Conservation (phyloP, 2,329 filamentous ascomycete genomes). For the Furcasterigmium sp. region DNA sequence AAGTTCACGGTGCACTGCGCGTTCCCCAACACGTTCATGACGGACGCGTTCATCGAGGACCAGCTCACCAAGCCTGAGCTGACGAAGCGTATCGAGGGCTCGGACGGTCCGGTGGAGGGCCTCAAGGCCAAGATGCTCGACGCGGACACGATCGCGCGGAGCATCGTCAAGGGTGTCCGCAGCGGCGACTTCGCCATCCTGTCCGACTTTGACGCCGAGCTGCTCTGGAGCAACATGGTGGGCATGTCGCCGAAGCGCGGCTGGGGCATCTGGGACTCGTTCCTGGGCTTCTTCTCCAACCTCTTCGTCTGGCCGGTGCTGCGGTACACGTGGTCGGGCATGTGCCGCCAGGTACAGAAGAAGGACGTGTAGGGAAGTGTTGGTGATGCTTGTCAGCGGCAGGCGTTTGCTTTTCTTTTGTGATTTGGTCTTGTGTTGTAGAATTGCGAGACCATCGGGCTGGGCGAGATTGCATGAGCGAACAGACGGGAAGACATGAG, state of each 20-base stretch:
- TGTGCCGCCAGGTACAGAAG: slow-evolving; percentile 3
- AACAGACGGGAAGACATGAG: too few relatives aligned
- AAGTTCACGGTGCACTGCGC: slow-evolving; percentile 18
- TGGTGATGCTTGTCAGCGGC: too few relatives aligned
- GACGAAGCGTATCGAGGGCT: slow-evolving; percentile 20
- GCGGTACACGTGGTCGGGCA: slow-evolving; percentile 10
- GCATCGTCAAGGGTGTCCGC: slow-evolving; percentile 14
- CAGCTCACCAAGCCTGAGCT: slow-evolving; percentile 19
- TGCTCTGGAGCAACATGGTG: slow-evolving; percentile 16
- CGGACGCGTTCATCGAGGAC: slow-evolving; percentile 17
- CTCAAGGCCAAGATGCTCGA: slow-evolving; percentile 15
- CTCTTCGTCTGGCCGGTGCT: slow-evolving; percentile 13
- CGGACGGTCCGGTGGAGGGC: slow-evolving; percentile 9
- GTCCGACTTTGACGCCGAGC: slow-evolving; percentile 12
- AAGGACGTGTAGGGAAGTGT: neutral
- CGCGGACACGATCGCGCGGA: slow-evolving; percentile 14
- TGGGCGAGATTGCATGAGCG: too few relatives aligned
- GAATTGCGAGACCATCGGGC: too few relatives aligned
- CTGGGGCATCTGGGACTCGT: slow-evolving; percentile 11
- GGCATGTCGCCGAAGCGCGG: slow-evolving; percentile 18
- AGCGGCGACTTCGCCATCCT: slow-evolving; percentile 19
- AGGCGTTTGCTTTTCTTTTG: too few relatives aligned
- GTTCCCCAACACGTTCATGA: slow-evolving; percentile 19
- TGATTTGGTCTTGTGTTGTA: too few relatives aligned
- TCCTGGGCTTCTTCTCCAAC: slow-evolving; percentile 8